phyloP scores from a whole-genome alignment of 345 rosid species.

The Aquilaria sinensis region DNA sequence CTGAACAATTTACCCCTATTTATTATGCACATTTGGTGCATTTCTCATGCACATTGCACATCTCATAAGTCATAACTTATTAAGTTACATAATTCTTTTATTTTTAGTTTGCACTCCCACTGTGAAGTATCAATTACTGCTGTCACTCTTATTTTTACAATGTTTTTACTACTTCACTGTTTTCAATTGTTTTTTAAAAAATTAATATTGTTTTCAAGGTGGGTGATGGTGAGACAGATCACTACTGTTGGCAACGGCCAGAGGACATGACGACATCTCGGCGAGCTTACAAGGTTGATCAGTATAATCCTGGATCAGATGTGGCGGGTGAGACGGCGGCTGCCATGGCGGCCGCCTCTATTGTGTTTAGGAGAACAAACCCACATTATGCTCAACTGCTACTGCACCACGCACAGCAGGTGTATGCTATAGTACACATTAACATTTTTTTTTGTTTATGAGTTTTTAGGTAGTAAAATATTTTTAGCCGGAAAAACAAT shows the following conservation, averaged over 20 bases:
- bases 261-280: conserved; percentile 91
- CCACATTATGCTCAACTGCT: conserved; percentile 69
- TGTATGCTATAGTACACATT: conserved; percentile 8
- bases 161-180: too few species aligned
- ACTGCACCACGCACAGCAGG: conserved; percentile 62
- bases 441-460: too few species aligned
- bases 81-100: not conserved
- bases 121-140: too few species aligned
- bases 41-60: too few species aligned
- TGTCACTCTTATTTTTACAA: too few species aligned
- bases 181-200: not conserved
- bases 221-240: conserved; percentile 87
- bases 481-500: not conserved
- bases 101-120: too few species aligned
- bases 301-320: conserved; percentile 74
- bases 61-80: too few species aligned
- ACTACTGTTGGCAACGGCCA: conserved; percentile 96
- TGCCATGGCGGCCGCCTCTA: conserved; percentile 82
- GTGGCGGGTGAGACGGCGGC: conserved; percentile 80
- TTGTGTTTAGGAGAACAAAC: conserved; percentile 62
- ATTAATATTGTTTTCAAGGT: conserved; percentile 31
- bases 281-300: conserved; percentile 61
- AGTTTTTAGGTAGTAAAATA: not conserved
- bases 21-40: too few species aligned
- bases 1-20: too few species aligned